Percentiles rank a stretch among this genome's conserved stretches.
phyloP scores from a whole-genome alignment of 1,284 basidiomycete species.

The Clitocybe nebularis region DNA sequence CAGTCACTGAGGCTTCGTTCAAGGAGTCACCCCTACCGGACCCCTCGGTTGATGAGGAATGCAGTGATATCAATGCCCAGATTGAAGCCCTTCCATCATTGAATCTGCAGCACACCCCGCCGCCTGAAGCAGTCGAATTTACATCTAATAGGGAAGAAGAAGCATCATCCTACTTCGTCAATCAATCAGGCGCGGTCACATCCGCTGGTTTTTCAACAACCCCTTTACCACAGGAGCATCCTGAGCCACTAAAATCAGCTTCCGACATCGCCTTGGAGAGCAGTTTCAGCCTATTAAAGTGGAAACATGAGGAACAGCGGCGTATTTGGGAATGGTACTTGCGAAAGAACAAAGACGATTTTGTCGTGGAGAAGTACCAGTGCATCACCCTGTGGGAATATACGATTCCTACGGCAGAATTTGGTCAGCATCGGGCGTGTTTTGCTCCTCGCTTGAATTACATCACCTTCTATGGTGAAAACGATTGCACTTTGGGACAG shows the following conservation, averaged over 20 bases:
- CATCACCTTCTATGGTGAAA: slow-evolving; percentile 89
- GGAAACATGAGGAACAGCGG: slow-evolving; percentile 80
- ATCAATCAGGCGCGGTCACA: slow-evolving; percentile 14
- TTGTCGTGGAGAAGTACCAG: slow-evolving; percentile 92
- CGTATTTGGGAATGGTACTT: slow-evolving; percentile 92
- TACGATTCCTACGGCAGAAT: slow-evolving; percentile 68
- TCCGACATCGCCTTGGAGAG: slow-evolving; percentile 71
- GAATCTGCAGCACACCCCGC: slow-evolving; percentile 43
- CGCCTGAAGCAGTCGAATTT: slow-evolving; percentile 22
- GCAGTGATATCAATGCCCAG: slow-evolving; percentile 61
- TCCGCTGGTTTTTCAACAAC: slow-evolving; percentile 14
- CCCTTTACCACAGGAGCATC: slow-evolving; percentile 33
- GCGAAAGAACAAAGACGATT: slow-evolving; percentile 76
- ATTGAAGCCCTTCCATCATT: slow-evolving; percentile 64
- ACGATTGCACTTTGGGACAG: slow-evolving; percentile 89
- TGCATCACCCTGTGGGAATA: slow-evolving; percentile 77
- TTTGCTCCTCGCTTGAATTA: slow-evolving; percentile 68
- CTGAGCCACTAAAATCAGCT: slow-evolving; percentile 43
- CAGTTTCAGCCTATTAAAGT: slow-evolving; percentile 65
- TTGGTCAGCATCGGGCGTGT: slow-evolving; percentile 63
- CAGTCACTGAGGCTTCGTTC: slow-evolving; percentile 28
- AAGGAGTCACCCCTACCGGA: slow-evolving; percentile 11
- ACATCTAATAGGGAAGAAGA: slow-evolving; percentile 22
- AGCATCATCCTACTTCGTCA: slow-evolving; percentile 27
- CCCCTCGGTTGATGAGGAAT: slow-evolving; percentile 23